phyloP scores from a whole-genome alignment of 1,284 basidiomycete species.

The Puccinia hordei region DNA sequence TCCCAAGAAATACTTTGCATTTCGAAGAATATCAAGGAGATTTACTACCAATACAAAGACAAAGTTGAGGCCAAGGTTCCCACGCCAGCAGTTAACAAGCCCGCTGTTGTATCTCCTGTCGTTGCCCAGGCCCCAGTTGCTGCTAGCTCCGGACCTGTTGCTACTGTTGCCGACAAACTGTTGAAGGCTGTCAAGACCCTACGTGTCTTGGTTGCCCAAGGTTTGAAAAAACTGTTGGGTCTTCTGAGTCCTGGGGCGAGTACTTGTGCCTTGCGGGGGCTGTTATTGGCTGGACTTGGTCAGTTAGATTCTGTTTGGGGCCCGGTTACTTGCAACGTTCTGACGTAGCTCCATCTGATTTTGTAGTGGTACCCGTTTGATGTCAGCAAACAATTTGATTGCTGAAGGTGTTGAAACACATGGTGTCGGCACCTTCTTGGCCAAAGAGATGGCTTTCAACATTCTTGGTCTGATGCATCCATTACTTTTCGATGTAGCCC shows the following conservation, averaged over 20 bases:
- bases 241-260: constrained; percentile 97
- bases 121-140: constrained; percentile 61
- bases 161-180: constrained; percentile 81
- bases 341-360: constrained; percentile 63
- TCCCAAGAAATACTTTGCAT: constrained; percentile 84
- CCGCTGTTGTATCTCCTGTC: constrained; percentile 59
- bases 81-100: constrained; percentile 55
- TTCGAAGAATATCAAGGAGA: constrained; percentile 92
- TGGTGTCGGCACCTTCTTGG: constrained; percentile 95
- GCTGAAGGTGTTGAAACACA: constrained; percentile 90
- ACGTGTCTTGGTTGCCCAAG: constrained; percentile 87
- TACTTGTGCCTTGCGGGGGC: constrained; percentile 97
- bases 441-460: constrained; percentile 99
- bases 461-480: constrained; percentile 97
- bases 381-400: constrained; percentile 92
- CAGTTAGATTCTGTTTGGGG: background rate
- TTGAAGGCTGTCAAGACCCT: constrained; percentile 90
- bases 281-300: constrained; percentile 79
- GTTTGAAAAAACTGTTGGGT: constrained; percentile 93
- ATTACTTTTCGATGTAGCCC: constrained; percentile 98
- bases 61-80: constrained; percentile 62
- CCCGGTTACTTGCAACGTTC: constrained; percentile 51
- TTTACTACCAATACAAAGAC: constrained; percentile 97
- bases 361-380: constrained; percentile 97
- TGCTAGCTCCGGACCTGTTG: constrained; percentile 64